Conservation (phyloP, 257 asterid species). For the Echium plantagineum region DNA sequence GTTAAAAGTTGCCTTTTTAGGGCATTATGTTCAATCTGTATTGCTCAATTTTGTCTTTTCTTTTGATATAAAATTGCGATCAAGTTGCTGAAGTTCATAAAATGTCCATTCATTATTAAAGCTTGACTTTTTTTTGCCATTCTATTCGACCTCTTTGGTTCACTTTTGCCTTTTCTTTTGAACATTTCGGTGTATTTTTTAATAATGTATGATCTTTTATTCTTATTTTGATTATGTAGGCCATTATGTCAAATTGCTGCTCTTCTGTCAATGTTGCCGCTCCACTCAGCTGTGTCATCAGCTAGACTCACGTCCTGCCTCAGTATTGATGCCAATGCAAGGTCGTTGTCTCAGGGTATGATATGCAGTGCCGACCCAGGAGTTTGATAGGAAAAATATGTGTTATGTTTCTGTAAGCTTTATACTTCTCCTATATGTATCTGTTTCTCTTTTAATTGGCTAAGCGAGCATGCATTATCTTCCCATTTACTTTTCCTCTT, state of each 20-base stretch:
- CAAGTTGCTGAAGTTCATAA: too few relatives aligned
- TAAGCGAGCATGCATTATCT: too few relatives aligned
- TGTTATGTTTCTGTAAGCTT: slow-evolving; percentile 52
- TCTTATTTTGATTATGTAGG: slow-evolving; percentile 16
- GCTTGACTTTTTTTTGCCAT: not conserved
- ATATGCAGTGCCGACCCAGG: slow-evolving; percentile 95
- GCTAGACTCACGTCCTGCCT: slow-evolving; percentile 86
- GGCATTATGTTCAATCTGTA: too few relatives aligned
- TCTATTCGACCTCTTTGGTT: too few relatives aligned
- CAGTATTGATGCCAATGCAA: slow-evolving; percentile 53
- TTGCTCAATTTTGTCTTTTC: not conserved
- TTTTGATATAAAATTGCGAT: not conserved
- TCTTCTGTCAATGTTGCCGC: slow-evolving; percentile 67
- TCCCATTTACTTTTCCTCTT: too few relatives aligned
- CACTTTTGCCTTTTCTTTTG: too few relatives aligned
- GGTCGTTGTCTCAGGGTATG: slow-evolving; percentile 99
- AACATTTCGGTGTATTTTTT: too few relatives aligned
- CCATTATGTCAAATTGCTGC: slow-evolving; percentile 45
- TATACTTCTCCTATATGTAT: slow-evolving; percentile 13
- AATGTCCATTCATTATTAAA: not conserved
- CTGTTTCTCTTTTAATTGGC: not conserved
- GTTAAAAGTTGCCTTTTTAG: too few relatives aligned
- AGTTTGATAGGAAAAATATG: slow-evolving; percentile 56
- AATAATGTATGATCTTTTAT: too few relatives aligned
- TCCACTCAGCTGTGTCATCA: slow-evolving; percentile 64